Base-by-base conservation (phyloP, 331 rosid species). In the Pyracantha coccinea region DNA sequence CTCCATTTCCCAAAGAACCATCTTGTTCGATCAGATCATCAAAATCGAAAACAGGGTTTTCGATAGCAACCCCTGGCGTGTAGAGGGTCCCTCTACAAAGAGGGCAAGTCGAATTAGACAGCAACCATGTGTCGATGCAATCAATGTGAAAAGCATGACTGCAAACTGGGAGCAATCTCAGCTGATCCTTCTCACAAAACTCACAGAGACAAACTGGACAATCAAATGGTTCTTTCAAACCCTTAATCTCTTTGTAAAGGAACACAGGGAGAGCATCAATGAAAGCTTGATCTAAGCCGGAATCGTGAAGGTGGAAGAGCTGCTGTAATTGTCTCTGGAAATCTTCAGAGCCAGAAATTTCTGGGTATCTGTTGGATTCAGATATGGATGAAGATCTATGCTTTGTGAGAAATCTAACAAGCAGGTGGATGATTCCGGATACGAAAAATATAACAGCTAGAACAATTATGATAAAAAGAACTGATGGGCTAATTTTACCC, bases 201-300 rank as follows among this genome's bases (percentile, higher is more conserved):
- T 93, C 97, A 80, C 97, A 93, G 6, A 93, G 86, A 68, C 96
- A 93, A 73, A 93, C 97, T 3, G 96, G 96, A 82, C 98, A 91
- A 79, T 93, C 97, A 78, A 91, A 91, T 7, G 96, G 91, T 79
- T 89, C 94, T 75, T 89, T 86, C 73, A 86, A 71, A 55, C 92
- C 98, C 63, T 80, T 80, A 69, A 91, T 87, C 83, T 91, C 98
- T 69, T 85, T 79, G 54, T 88, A 94, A 14, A 79, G 84, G 74
- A 93, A 94, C 53, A 91, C 89, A 10, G 97, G 95, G 7, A 94
- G 96, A 5, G 95, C 96, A 71, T 94, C 98, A 12, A 90, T 88
- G 60, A 88, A 91, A 75, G 90, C 89, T 78, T 94, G 98, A 77
- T 94, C 98, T 64, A 91, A 66, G 33, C 98, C 98, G 11, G 95